Percentiles rank a stretch among this genome's conserved stretches.
These are phyloP conservation scores for Sugiyamaella mastotermitis DNA, from an alignment of 805 yeast genomes.

Conservation along the genomic window DNA sequence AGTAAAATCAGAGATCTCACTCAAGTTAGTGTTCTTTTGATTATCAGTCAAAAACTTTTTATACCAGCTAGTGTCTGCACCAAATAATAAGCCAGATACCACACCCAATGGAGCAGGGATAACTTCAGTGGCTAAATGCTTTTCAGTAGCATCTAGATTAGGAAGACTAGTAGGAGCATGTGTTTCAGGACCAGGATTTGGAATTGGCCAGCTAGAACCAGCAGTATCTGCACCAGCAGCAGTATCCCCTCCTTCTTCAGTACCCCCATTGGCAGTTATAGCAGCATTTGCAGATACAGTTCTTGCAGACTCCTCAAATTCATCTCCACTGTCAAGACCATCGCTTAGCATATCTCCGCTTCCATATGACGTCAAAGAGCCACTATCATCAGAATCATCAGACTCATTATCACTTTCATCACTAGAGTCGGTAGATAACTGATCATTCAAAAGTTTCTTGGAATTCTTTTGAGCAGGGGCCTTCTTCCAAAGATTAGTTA, in stretches of 20 bases:
- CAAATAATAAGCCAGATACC: conserved; percentile 64
- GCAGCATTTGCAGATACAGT: conserved; percentile 2
- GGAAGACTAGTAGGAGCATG: conserved; percentile 54
- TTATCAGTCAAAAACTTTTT: conserved; percentile 32
- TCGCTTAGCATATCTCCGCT: conserved; percentile 21
- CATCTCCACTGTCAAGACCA: conserved; percentile 29
- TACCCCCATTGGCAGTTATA: conserved; percentile 4
- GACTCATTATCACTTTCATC: conserved; percentile 24
- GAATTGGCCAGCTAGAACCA: conserved; percentile 23
- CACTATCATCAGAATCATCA: conserved; percentile 19
- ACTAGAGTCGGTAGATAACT: conserved; percentile 8
- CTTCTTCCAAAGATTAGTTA: conserved; percentile 63
- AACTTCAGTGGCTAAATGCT: conserved; percentile 44
- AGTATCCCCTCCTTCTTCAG: conserved; percentile 4
- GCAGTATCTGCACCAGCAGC: conserved; percentile 5
- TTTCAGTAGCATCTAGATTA: conserved; percentile 45
- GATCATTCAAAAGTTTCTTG: conserved; percentile 13
- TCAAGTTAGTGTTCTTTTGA: conserved; percentile 28
- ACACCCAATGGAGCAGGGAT: conserved; percentile 74
- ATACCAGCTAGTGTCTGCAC: conserved; percentile 45
- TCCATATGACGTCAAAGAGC: conserved; percentile 2
- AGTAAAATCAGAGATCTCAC: conserved; percentile 15
- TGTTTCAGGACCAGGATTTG: conserved; percentile 56
- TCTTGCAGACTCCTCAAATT: conserved; percentile 25
- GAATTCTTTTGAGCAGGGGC: conserved; percentile 26